Evolutionary conservation across 352 stramenopile genomes (phyloP), one percentile per base, ranked within the genome.

Genomic region (Phytophthora europaea): DNA sequence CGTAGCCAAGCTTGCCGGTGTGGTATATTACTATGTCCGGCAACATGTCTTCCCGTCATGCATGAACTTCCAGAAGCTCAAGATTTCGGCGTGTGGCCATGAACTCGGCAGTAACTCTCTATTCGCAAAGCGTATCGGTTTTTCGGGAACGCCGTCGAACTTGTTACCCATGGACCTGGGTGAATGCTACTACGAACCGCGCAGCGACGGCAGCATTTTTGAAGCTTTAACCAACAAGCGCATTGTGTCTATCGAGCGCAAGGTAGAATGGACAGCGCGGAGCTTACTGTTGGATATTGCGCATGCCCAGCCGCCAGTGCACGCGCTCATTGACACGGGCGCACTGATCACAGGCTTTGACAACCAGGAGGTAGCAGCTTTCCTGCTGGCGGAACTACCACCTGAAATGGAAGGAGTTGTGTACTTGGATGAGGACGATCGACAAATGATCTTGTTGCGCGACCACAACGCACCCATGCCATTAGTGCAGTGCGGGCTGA

Each of bases 141-240:
- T 99, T 79, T 99, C 95, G 54, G 98, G 98, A 60, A 99, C 98
- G 6, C 98, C 98, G 18, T 99, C 96, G 61, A 99, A 99, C 81
- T 79, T 99, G 48, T 77, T 99, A 18, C 98, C 98, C 18, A 96
- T 99, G 82, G 98, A 99, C 87, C 80, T 99, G 57, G 98, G 98
- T 31, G 95, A 98, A 61, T 99, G 98, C 69, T 95, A 98, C 65
- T 99, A 99, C 70, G 98, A 99, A 69, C 96, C 98, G 52, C 96
- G 97, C 48, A 98, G 98, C 57, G 98, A 99, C 75, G 98, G 98
- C 50, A 98, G 98, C 67, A 99, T 99, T 81, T 97, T 99, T 73
- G 82, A 99, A 70, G 98, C 96, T 36, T 83, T 99, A 34, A 99
- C 97, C 7, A 98, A 96, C 69, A 80, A 94, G 36, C 84, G 85